These are phyloP conservation scores for Naematelia encephala DNA, from an alignment of 768 basidiomycete genomes.

Conservation along the genomic window DNA sequence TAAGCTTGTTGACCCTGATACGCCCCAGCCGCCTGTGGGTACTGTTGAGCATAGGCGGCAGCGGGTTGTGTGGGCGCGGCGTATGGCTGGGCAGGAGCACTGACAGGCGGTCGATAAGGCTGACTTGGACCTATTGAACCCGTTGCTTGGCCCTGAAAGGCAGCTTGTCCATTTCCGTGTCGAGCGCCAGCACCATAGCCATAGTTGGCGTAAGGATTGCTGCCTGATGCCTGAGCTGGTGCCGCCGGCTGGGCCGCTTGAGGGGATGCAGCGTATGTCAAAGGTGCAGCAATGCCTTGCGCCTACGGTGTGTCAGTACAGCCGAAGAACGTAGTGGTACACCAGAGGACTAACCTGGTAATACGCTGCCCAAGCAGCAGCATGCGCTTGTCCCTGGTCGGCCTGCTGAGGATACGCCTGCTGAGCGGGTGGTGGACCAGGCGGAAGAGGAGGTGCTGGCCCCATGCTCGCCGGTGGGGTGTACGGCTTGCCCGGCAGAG, in stretches of 20 bases:
- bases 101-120: conserved; percentile 2
- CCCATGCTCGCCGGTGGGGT: background rate
- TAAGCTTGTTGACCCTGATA: conserved; percentile 48
- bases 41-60: background rate
- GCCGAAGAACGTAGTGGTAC: background rate
- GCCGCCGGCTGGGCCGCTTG: conserved; percentile 13
- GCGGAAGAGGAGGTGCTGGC: conserved; percentile 2
- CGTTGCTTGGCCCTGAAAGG: background rate
- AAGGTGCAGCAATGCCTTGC: conserved; percentile 18
- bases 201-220: conserved; percentile 75
- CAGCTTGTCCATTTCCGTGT: conserved; percentile 2
- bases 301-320: conserved; percentile 15
- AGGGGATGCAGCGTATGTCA: conserved; percentile 14
- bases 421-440: conserved; percentile 21
- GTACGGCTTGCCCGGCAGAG: background rate
- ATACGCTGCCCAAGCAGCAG: conserved; percentile 47
- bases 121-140: conserved; percentile 51
- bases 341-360: conserved; percentile 34
- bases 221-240: conserved; percentile 10
- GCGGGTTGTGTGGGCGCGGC: background rate
- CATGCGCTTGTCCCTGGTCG: conserved; percentile 26
- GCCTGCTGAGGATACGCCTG: conserved; percentile 8
- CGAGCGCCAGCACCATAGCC: conserved; percentile 66
- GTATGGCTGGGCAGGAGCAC: background rate
- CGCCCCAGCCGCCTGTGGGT: background rate